Evolutionary conservation across 2,329 filamentous ascomycete genomes (phyloP), one percentile per base, ranked within the genome.

Genomic region (Zelopaecilomyces penicillatus): DNA sequence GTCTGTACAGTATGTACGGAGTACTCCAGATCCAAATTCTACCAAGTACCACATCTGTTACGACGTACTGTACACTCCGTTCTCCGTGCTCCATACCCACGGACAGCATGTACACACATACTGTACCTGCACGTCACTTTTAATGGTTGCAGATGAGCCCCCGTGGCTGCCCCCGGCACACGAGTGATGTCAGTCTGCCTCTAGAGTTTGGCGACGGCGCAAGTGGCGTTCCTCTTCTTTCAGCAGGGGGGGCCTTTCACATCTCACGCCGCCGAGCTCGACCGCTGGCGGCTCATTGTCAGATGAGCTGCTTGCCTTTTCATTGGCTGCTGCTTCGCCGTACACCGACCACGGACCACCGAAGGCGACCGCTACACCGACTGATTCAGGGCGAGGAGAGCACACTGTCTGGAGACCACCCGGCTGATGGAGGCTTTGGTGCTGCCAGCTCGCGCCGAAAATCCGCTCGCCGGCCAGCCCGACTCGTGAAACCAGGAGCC

Each of bases 171-270:
- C 42, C 45, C 42, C 39, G 38, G 34, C 39, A 39, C 37, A 12
- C 33, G 30, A 36, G 42, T 49, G 45, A 49, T 49, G 47, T 49
- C 47, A 49, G 44, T 44, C 41, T 42, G 37, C 47, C 32, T 39
- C 33, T 29, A 47, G 19, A 37, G 45, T 44, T 35, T 37, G 44
- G 42, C 44, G 47, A 40, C 41, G 34, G 47, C 41, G 40, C 40
- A 30, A 19, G 39, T 46, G 36, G 40, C 44, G 41, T 37, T 43
- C 39, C 44, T 19, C 19, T 19, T 19, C 19, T 19, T 19, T 19
- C 19, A 19, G 19, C 19, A 19, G 19, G 19, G 19, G 19, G 19
- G 19, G 19, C 19, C 19, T 19, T 19, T 19, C 19, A 19, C 19
- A 19, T 19, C 19, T 19, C 19, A 19, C 19, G 19, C 19, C 19